Conservation (phyloP, 2,329 filamentous ascomycete species). For the Epichloe brachyelytri region DNA sequence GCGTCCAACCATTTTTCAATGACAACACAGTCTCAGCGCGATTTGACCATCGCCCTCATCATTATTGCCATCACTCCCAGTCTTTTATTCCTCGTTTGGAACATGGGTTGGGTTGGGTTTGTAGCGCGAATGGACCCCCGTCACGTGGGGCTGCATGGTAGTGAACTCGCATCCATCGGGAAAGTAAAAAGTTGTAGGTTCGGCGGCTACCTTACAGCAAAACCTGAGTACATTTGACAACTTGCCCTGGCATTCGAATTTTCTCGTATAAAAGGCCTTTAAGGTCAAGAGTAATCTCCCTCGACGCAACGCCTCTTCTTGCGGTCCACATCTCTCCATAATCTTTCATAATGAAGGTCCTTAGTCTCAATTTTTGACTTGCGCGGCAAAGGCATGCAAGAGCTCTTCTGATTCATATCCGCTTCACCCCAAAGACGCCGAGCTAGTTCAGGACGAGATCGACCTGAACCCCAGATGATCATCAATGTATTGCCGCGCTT, state of each 20-base stretch:
- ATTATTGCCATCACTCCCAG: neutral
- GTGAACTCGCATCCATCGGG: neutral
- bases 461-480: slow-evolving; percentile 70
- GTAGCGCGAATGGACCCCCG: neutral
- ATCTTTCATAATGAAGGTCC: slow-evolving; percentile 61
- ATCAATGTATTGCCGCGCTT: slow-evolving; percentile 75
- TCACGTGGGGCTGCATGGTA: slow-evolving; percentile 6
- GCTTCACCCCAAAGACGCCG: slow-evolving; percentile 81
- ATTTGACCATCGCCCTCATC: neutral
- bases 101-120: neutral
- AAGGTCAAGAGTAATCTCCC: neutral
- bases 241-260: neutral
- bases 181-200: slow-evolving; percentile 19
- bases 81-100: neutral
- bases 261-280: no score
- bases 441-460: slow-evolving; percentile 77
- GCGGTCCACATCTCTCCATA: neutral
- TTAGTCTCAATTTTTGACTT: slow-evolving; percentile 96
- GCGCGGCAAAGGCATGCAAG: slow-evolving; percentile 92
- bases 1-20: neutral
- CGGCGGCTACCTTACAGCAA: neutral
- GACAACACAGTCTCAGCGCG: neutral
- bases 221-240: neutral
- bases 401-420: slow-evolving; percentile 68
- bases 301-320: neutral